These are phyloP conservation scores for Phialophora macrospora DNA, from an alignment of 2,329 filamentous ascomycete genomes.

Conservation along the genomic window DNA sequence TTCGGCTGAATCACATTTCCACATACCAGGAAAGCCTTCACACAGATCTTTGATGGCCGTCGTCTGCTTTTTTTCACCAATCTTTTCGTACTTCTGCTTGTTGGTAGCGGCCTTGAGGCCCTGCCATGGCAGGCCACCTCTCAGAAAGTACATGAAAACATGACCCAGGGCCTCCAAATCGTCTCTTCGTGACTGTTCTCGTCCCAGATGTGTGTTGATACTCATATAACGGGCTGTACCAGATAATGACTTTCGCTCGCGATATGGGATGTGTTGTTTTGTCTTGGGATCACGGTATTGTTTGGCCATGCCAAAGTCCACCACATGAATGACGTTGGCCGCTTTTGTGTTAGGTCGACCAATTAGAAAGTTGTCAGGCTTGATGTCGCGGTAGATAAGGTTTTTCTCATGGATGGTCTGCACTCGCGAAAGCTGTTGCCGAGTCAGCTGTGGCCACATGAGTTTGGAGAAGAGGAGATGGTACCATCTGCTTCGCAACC, in stretches of 20 bases:
- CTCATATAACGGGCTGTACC: constrained; percentile 99
- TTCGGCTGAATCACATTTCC: not conserved
- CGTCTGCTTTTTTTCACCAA: constrained; percentile 99
- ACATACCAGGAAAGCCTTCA: constrained; percentile 81
- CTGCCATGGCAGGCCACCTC: constrained; percentile 70
- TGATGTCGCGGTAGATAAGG: constrained; percentile 98
- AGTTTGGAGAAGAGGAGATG: not conserved
- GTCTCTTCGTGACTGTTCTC: constrained; percentile 94
- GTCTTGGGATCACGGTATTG: constrained; percentile 99
- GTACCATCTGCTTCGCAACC: constrained; percentile 98
- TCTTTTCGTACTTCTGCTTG: constrained; percentile 99
- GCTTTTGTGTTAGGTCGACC: constrained; percentile 88
- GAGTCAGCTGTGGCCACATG: constrained; percentile 39
- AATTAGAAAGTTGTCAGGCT: constrained; percentile 98
- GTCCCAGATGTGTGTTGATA: constrained; percentile 97
- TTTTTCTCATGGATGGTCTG: constrained; percentile 98
- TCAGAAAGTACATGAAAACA: constrained; percentile 72
- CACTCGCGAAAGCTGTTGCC: constrained; percentile 76
- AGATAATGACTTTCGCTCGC: constrained; percentile 94
- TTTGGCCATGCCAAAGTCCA: constrained; percentile 99
- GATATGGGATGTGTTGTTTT: constrained; percentile 97
- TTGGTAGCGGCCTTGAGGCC: constrained; percentile 62
- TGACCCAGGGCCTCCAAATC: constrained; percentile 84
- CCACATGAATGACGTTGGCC: constrained; percentile 97
- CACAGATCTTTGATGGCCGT: constrained; percentile 96